phyloP scores from a whole-genome alignment of 768 basidiomycete genomes.

The Phanerochaete sordida region DNA sequence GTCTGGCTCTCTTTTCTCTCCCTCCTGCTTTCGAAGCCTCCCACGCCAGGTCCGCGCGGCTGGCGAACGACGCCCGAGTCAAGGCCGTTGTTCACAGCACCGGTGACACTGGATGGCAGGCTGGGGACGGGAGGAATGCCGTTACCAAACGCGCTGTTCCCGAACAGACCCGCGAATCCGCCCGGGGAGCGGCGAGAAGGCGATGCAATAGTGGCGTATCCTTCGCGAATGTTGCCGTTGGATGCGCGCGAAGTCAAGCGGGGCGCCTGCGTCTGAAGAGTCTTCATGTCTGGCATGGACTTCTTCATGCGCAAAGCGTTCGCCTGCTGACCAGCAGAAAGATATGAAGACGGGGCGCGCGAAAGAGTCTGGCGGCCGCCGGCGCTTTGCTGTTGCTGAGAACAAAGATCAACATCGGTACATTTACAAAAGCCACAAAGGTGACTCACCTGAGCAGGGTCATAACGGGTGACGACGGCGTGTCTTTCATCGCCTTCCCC shows the following conservation, averaged over 20 bases:
- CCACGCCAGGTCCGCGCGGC: conserved; percentile 76
- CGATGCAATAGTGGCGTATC: conserved; percentile 84
- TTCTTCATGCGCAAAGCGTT: conserved; percentile 84
- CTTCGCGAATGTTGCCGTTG: conserved; percentile 84
- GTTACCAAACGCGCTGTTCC: conserved; percentile 36
- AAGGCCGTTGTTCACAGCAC: conserved; percentile 17
- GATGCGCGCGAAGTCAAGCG: conserved; percentile 78
- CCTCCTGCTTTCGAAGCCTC: conserved; percentile 67
- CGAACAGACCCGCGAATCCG: conserved; percentile 70
- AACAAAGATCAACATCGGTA: not conserved
- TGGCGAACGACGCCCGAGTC: conserved; percentile 71
- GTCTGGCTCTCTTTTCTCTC: conserved; percentile 49
- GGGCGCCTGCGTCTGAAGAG: conserved; percentile 73
- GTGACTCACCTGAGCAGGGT: conserved; percentile 64
- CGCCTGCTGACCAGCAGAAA: conserved; percentile 46
- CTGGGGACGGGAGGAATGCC: conserved; percentile 76
- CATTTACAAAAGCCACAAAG: not conserved
- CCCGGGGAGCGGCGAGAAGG: conserved; percentile 74
- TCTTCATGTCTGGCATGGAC: conserved; percentile 98
- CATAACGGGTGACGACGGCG: conserved; percentile 90
- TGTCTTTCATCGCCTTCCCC: conserved; percentile 92
- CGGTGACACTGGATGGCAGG: conserved; percentile 57
- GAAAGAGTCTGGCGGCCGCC: conserved; percentile 67
- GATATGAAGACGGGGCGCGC: conserved; percentile 78
- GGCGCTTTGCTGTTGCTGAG: conserved; percentile 31